These are phyloP conservation scores for Colletotrichum agaves DNA, from an alignment of 2,329 filamentous ascomycete genomes.

Conservation along the genomic window DNA sequence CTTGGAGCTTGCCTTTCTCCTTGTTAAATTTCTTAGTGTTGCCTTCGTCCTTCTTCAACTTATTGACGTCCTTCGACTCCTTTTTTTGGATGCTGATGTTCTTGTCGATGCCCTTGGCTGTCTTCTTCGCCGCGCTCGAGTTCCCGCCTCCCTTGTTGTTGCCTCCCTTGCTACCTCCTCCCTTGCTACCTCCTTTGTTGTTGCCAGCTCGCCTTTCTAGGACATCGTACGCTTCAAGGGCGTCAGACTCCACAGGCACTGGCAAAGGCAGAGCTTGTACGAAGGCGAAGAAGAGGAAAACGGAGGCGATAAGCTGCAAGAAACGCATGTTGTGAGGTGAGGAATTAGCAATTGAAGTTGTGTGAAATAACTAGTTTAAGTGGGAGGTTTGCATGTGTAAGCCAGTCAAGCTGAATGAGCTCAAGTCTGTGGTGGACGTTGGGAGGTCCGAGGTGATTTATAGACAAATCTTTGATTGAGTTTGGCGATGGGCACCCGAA, in stretches of 20 bases:
- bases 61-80: constrained; percentile 12
- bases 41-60: not conserved
- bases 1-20: not conserved
- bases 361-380: not conserved
- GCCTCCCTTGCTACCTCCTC: not conserved
- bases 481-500: not conserved
- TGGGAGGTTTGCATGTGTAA: too few relatives aligned
- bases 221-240: not conserved
- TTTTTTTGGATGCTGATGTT: constrained; percentile 25
- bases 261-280: constrained; percentile 19
- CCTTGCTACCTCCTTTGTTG: not conserved
- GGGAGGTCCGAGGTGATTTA: not conserved
- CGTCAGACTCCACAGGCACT: constrained; percentile 1
- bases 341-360: not conserved
- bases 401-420: too few relatives aligned
- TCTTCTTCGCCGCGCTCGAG: not conserved
- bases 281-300: constrained; percentile 23
- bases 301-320: constrained; percentile 12
- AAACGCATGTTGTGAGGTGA: constrained; percentile 7
- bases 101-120: constrained; percentile 16
- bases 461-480: not conserved
- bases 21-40: not conserved
- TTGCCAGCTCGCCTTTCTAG: constrained; percentile 6
- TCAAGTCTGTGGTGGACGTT: too few relatives aligned
- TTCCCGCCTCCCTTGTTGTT: not conserved